Base-by-base conservation (phyloP, 768 basidiomycete species). In the Gloeostereum incarnatum region DNA sequence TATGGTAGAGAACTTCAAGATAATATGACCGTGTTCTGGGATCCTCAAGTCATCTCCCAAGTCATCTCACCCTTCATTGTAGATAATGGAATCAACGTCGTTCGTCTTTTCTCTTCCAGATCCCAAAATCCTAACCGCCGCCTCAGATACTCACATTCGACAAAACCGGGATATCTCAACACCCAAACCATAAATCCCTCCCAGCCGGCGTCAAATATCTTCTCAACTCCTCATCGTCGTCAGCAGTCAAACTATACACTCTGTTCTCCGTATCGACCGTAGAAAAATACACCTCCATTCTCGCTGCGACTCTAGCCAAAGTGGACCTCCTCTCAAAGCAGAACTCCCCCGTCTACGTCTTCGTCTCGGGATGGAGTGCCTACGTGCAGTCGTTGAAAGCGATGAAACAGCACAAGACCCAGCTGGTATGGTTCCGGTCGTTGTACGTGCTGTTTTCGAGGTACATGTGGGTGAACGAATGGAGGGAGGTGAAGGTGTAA, bases 391-490 rank as follows among this genome's bases (percentile, higher is more conserved):
- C 81, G 3, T 51, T 84, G 9, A 50, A 59, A 20, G 89, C 91
- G 5, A 90, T 92, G 79, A 57, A 60, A 43, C 60, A 68, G 41
- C 92, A 96, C 48, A 44, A 60, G 38, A 78, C 76, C 42, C 92
- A 96, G 63, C 59, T 89, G 42, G 75, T 77, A 30, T 93, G 91
- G 91, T 94, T 90, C 63, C 73, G 92, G 29, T 89, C 82, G 75
- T 60, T 92, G 40, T 86, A 91, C 52, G 66, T 93, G 27, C 45
- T 59, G 16, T 86, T 81, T 52, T 91, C 87, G n/a, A 69, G 82
- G 40, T 90, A 92, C 52, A 84, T 94, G 87, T 94, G 92, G 91
- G 75, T 86, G 19, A 92, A 92, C 45, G 81, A 86, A 45, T 88
- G 87, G 74, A 63, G 67, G 2, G 71, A 78, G 53, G 49, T 85